These are phyloP conservation scores for Ulota crispa DNA, from an alignment of 225 moss, liverwort and hornwort genomes.

Conservation along the genomic window DNA sequence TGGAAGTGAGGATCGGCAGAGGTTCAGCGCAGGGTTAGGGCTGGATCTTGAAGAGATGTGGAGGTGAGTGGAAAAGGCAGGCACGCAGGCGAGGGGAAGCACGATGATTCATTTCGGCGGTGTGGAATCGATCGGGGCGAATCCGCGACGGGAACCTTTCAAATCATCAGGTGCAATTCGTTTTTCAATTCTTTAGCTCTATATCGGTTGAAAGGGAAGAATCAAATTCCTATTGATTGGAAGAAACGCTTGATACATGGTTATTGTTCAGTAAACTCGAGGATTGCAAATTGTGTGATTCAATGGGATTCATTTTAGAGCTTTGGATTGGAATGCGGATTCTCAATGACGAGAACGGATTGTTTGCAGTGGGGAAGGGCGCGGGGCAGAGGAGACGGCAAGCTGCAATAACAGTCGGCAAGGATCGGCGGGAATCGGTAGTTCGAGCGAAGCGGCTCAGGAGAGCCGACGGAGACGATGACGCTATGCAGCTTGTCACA, in stretches of 20 bases:
- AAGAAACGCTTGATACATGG: background rate
- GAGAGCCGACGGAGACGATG: constrained; percentile 60
- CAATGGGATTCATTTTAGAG: background rate
- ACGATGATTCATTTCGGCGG: constrained; percentile 40
- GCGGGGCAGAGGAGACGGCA: constrained; percentile 86
- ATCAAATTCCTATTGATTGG: background rate
- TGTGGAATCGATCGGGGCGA: constrained; percentile 28
- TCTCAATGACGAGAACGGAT: background rate
- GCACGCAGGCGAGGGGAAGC: background rate
- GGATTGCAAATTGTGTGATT: background rate
- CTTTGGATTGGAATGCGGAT: constrained; percentile 13
- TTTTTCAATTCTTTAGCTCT: background rate
- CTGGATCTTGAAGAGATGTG: constrained; percentile 31
- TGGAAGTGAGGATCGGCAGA: background rate
- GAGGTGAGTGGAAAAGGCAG: constrained; percentile 1
- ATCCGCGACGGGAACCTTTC: constrained; percentile 53
- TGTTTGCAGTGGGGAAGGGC: constrained; percentile 70
- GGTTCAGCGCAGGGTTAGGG: constrained; percentile 28
- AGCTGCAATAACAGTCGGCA: constrained; percentile 81
- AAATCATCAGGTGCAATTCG: constrained; percentile 43
- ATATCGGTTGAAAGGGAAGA: background rate
- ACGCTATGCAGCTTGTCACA: constrained; percentile 43
- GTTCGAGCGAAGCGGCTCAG: constrained; percentile 85
- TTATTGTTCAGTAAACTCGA: background rate
- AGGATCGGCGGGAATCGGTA: constrained; percentile 93